Conservation (phyloP, 208 protist genomes). For the Vickermania ingenoplastis region DNA sequence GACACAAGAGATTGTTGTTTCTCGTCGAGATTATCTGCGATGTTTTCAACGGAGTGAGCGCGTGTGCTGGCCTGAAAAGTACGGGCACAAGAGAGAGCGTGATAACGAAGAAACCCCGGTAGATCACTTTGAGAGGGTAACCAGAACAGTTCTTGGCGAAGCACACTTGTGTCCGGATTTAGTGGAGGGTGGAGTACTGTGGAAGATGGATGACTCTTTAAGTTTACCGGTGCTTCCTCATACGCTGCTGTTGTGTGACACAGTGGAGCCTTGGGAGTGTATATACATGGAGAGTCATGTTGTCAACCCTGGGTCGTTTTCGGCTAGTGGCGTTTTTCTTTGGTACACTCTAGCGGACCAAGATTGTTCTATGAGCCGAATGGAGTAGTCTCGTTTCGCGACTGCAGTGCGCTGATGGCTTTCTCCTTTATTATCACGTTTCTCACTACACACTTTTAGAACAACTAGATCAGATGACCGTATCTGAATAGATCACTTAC, state of each 20-base stretch:
- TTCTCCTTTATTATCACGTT: background rate
- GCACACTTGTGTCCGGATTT: slow-evolving; percentile 68
- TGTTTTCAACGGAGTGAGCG: slow-evolving; percentile 48
- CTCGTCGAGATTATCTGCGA: slow-evolving; percentile 63
- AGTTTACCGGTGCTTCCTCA: slow-evolving; percentile 64
- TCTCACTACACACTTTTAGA: slow-evolving; percentile 6
- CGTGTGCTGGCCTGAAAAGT: slow-evolving; percentile 3
- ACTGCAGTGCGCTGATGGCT: no score
- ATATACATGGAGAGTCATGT: slow-evolving; percentile 74
- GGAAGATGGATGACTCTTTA: slow-evolving; percentile 69
- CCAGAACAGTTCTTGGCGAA: slow-evolving; percentile 74
- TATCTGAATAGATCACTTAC: no score
- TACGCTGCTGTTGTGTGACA: slow-evolving; percentile 81
- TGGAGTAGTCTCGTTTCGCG: slow-evolving; percentile 20
- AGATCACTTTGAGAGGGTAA: slow-evolving; percentile 61
- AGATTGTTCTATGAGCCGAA: slow-evolving; percentile 69
- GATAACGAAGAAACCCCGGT: no score
- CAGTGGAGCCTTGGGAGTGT: slow-evolving; percentile 84
- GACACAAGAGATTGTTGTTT: slow-evolving; percentile 79
- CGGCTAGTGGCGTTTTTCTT: slow-evolving; percentile 62
- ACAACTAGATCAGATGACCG: no score
- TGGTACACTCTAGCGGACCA: slow-evolving; percentile 85
- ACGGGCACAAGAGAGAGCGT: no score
- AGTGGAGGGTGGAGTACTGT: slow-evolving; percentile 38
- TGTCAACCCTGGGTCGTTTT: slow-evolving; percentile 81